Evolutionary conservation across 1,284 basidiomycete species (phyloP).

Genomic region (Cronartium ribicola): DNA sequence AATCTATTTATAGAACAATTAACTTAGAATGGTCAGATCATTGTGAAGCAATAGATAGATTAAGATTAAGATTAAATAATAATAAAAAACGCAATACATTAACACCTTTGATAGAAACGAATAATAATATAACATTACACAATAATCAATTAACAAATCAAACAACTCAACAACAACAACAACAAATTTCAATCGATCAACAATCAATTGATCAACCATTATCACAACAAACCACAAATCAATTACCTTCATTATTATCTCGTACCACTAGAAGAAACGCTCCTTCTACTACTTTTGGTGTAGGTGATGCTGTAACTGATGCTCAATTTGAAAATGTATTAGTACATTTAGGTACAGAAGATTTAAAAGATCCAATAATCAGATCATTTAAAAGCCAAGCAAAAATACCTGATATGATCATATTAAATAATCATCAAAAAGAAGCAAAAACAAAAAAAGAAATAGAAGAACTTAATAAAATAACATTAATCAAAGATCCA

Average conservation of each 20-base stretch:
- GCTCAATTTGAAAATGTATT: slow-evolving; percentile 41
- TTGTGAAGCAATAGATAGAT: slow-evolving; percentile 40
- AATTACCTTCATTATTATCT: slow-evolving; percentile 6
- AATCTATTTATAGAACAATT: slow-evolving; percentile 16
- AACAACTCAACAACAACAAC: not conserved
- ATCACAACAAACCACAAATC: not conserved
- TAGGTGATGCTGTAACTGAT: slow-evolving; percentile 41
- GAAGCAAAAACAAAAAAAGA: too few species aligned
- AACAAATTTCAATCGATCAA: not conserved
- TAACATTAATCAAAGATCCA: slow-evolving; percentile 33
- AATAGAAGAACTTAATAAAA: not conserved
- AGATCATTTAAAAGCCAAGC: slow-evolving; percentile 39
- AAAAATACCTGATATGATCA: slow-evolving; percentile 36
- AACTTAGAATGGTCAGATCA: slow-evolving; percentile 41
- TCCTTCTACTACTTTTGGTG: slow-evolving; percentile 33
- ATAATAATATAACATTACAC: not conserved
- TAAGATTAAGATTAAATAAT: slow-evolving; percentile 19
- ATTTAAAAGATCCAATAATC: slow-evolving; percentile 40
- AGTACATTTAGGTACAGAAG: slow-evolving; percentile 39
- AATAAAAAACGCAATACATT: slow-evolving; percentile 24
- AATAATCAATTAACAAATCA: not conserved
- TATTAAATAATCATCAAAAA: slow-evolving; percentile 24
- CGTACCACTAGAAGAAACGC: slow-evolving; percentile 35
- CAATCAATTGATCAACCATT: not conserved
- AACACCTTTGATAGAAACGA: slow-evolving; percentile 4